Base-by-base conservation (phyloP, 176 grass and related monocot species). In the Lolium rigidum region DNA sequence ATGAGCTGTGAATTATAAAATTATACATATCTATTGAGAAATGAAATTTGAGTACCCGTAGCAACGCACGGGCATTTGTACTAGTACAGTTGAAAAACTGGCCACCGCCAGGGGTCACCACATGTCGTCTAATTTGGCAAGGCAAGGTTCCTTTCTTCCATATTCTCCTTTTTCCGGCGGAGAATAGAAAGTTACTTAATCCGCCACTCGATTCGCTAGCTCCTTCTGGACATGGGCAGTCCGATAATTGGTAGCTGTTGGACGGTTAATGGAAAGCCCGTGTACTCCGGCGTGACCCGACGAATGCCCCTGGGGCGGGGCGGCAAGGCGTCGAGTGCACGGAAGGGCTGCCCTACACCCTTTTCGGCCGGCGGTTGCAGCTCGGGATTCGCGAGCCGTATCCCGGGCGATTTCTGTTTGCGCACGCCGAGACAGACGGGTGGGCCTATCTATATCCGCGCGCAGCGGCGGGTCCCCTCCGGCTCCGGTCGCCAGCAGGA, bases 161-260 rank as follows among this genome's bases (percentile, higher is more conserved):
- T 48, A 35, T 35, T 35, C 31, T 48, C 8, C 10, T 10, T 10
- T 48, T 48, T 2, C 9, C 8, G 46, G 46, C 1, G 41, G 8
- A 48, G 46, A 48, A 10, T 48, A 10, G 46, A 48, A 48, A 48
- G 46, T 35, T 35, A 35, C 31, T 35, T 35, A 35, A 35, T 35
- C 31, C 31, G 31, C 31, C 31, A 35, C 31, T 35, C 31, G 31
- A 35, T 35, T 35, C 31, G 31, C 31, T 35, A 3, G 2, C 31
- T 70, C 51, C 50, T 71, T 24, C 7, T 28, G 26, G n/a, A 22
- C 37, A 11, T 70, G 47, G 16, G 43, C 28, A 9, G 54, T 48
- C n/a, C 1, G 57, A 65, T 76, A 87, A 82, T 68, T 69, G 64
- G 46, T 5, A 9, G 86, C 38, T 25, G 86, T 76, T 82, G 37